Evolutionary conservation across 371 early-diverging fungal genomes (phyloP).

Genomic region (Blastocladiella emersonii): DNA sequence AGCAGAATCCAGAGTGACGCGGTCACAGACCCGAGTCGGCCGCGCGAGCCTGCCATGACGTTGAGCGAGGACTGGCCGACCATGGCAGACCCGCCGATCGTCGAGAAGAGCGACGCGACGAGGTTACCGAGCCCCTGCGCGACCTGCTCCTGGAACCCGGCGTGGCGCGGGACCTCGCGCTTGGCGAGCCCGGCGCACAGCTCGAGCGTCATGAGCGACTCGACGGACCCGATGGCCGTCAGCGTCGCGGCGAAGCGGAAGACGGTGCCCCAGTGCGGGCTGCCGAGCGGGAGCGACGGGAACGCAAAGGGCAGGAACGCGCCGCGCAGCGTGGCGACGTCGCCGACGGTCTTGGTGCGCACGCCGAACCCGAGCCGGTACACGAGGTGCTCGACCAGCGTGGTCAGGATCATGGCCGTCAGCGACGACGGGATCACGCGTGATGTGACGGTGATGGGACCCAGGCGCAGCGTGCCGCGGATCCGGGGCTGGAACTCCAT

Average conservation of each 20-base stretch:
- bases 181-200: neutral
- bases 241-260: neutral
- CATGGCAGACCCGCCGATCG: slow-evolving; percentile 9
- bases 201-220: slow-evolving; percentile 5
- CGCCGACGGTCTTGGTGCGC: slow-evolving; percentile 5
- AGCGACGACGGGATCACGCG: neutral
- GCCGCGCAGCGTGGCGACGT: slow-evolving; percentile 3
- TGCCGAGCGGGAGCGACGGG: neutral
- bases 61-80: slow-evolving; percentile 10
- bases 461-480: neutral
- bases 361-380: neutral
- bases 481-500: slow-evolving; percentile 10
- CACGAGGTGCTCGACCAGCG: slow-evolving; percentile 4
- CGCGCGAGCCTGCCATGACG: slow-evolving; percentile 3
- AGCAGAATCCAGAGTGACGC: slow-evolving; percentile 2
- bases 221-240: neutral
- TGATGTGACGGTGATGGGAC: neutral
- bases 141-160: neutral
- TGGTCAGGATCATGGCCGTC: slow-evolving; percentile 1
- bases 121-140: slow-evolving; percentile 8
- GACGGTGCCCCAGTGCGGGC: neutral
- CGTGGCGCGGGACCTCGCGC: too few relatives aligned
- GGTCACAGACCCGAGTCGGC: slow-evolving; percentile 2
- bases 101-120: slow-evolving; percentile 5
- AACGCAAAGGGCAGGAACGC: neutral